Evolutionary conservation across 2,329 filamentous ascomycete genomes (phyloP), one percentile per base, ranked within the genome.

Genomic region (Anthostomella pinea): DNA sequence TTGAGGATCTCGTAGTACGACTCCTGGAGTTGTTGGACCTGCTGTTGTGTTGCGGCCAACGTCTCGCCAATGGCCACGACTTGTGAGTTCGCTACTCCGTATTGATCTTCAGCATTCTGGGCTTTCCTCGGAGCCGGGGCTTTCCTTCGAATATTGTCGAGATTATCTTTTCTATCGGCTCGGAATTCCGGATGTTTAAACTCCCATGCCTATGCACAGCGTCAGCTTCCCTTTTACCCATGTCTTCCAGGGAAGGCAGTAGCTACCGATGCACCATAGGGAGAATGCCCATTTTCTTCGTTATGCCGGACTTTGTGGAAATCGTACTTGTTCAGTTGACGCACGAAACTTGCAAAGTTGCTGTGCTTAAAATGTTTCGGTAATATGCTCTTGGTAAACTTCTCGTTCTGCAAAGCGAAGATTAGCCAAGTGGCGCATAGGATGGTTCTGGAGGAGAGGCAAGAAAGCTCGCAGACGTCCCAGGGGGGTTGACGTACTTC

Each of bases 151-250:
- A 98, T 98, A 52, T 96, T 97, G 57, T 98, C 93, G 30, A 98
- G 73, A 29, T 89, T 93, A 59, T 96, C 89, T 63, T 96, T 96
- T 66, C 91, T 94, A 65, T 96, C 91, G 48, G 86, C 84, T 53
- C 89, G 86, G 68, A 98, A 98, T 55, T 95, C 89, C 9, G 91
- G 91, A 57, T 98, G 93, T 60, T 93, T 95, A 62, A 98, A 98
- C 60, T 98, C 93, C 87, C 87, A 95, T 9, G 84, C 81, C 86
- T 93, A 55, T 20, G 30, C 35, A 17, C 21, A 35, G 11, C 37
- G 53, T 66, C 50, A 69, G 61, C 53, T 28, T 30, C 17, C 32
- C 22, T 19, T 9, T 17, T 16, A 6, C n/a, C 35, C 17, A 24
- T 30, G 24, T 38, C 56, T 17, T 36, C 25, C 26, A 27, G 28